phyloP scores from a whole-genome alignment of 768 basidiomycete species.

The Termitomyces eurrhizus region DNA sequence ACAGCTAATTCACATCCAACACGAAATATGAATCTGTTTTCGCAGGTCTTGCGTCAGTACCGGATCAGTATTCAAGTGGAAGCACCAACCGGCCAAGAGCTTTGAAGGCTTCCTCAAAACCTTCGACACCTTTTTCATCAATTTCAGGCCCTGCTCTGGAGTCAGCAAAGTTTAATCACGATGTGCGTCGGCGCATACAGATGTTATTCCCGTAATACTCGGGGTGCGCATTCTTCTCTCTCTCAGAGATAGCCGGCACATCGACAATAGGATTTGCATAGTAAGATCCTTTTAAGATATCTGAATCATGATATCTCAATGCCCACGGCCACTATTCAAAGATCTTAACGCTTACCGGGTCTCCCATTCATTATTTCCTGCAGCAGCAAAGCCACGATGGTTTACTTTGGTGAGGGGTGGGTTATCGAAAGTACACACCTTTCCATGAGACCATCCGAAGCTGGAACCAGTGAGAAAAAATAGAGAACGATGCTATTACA shows the following conservation, averaged over 20 bases:
- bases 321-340: neutral
- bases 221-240: conserved; percentile 54
- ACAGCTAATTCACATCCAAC: conserved; percentile 78
- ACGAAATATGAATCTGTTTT: conserved; percentile 66
- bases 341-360: conserved; percentile 43
- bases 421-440: conserved; percentile 38
- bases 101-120: conserved; percentile 88
- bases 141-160: conserved; percentile 52
- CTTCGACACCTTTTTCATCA: conserved; percentile 59
- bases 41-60: neutral
- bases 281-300: conserved; percentile 88
- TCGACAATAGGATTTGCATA: conserved; percentile 87
- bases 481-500: neutral
- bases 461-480: conserved; percentile 28
- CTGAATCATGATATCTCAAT: conserved; percentile 28
- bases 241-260: conserved; percentile 51
- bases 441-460: conserved; percentile 98
- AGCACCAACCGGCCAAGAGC: conserved; percentile 59
- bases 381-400: neutral
- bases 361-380: conserved; percentile 97
- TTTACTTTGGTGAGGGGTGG: neutral
- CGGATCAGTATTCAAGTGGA: neutral
- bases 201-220: conserved; percentile 90
- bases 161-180: neutral
- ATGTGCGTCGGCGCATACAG: conserved; percentile 44